Evolutionary conservation across 352 stramenopile species (phyloP).

Genomic region (Salisapilia sapeloensis): DNA sequence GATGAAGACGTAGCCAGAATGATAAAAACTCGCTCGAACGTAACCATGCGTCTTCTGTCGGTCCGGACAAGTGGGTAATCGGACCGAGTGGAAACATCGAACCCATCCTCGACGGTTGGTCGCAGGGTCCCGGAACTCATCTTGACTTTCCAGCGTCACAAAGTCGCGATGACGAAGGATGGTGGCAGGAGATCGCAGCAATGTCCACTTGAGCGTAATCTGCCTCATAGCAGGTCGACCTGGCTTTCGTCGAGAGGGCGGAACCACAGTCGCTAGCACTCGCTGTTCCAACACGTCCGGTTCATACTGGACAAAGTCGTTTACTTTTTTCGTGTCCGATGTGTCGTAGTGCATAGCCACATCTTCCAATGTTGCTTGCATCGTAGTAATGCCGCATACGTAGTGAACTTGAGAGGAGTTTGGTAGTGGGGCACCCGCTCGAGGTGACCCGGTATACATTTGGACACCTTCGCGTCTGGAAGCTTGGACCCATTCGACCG

Average conservation of each 20-base stretch:
- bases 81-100: slow-evolving; percentile 51
- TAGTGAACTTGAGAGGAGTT: slow-evolving; percentile 38
- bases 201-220: slow-evolving; percentile 54
- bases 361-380: slow-evolving; percentile 46
- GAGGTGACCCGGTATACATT: too few species aligned
- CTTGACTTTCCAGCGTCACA: slow-evolving; percentile 58
- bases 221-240: too few species aligned
- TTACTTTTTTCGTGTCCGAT: slow-evolving; percentile 27
- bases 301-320: too few species aligned
- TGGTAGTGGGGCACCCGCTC: slow-evolving; percentile 33
- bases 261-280: too few species aligned
- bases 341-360: slow-evolving; percentile 48
- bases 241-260: too few species aligned
- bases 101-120: slow-evolving; percentile 48
- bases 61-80: slow-evolving; percentile 40
- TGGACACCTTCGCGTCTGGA: slow-evolving; percentile 35
- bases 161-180: slow-evolving; percentile 58
- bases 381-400: slow-evolving; percentile 30
- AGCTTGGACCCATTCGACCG: slow-evolving; percentile 33
- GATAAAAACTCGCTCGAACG: slow-evolving; percentile 49
- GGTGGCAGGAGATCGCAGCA: slow-evolving; percentile 25
- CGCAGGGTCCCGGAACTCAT: slow-evolving; percentile 37
- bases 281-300: too few species aligned
- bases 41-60: slow-evolving; percentile 20
- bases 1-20: slow-evolving; percentile 55